These are phyloP conservation scores for Aspergillus melleus DNA, from an alignment of 2,329 filamentous ascomycete species.

Conservation along the genomic window DNA sequence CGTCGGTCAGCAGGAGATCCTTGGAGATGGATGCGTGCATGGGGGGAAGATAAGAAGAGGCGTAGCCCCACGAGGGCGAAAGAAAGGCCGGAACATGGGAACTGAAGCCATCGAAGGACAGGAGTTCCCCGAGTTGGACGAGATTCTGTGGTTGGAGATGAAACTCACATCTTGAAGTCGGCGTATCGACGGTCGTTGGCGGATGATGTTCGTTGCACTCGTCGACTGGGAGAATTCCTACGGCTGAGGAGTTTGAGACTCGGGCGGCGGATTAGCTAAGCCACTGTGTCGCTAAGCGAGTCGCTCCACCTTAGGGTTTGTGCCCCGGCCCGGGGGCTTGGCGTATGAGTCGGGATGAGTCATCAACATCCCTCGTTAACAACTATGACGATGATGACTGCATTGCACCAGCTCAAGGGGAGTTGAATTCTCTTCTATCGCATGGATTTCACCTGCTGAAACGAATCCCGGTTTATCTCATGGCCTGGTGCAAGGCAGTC, in stretches of 20 bases:
- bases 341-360: neutral
- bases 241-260: conserved; percentile 42
- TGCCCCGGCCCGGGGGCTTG: conserved; percentile 21
- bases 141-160: conserved; percentile 27
- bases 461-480: too few relatives aligned
- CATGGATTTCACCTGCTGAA: too few relatives aligned
- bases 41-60: conserved; percentile 5
- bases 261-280: conserved; percentile 43
- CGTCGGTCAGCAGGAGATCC: conserved; percentile 26
- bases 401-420: too few relatives aligned
- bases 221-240: conserved; percentile 37
- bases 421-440: too few relatives aligned
- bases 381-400: too few relatives aligned
- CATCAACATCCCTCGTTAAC: neutral
- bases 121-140: conserved; percentile 18
- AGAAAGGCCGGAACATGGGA: conserved; percentile 7
- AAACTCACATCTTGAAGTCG: conserved; percentile 48
- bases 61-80: conserved; percentile 9
- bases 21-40: conserved; percentile 16
- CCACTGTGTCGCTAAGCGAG: conserved; percentile 41
- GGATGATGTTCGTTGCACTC: conserved; percentile 46
- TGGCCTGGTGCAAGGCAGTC: too few relatives aligned
- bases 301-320: conserved; percentile 39
- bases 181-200: conserved; percentile 48
- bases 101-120: conserved; percentile 20